Conservation (phyloP, 2,329 filamentous ascomycete genomes). For the Ploettnerulaceae sp. region DNA sequence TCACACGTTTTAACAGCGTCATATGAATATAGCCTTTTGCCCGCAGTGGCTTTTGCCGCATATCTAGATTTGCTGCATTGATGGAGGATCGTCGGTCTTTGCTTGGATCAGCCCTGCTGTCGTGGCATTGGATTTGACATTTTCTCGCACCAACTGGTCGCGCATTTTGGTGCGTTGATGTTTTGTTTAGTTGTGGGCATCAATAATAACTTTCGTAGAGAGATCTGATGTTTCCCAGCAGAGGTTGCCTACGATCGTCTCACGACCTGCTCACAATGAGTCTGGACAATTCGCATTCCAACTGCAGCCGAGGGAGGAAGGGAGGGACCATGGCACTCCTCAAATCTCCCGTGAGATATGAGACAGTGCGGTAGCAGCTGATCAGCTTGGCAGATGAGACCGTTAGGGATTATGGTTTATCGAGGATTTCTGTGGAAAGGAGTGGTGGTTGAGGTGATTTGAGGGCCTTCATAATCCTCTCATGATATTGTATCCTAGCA, state of each 20-base stretch:
- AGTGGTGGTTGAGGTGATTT: conserved; percentile 4
- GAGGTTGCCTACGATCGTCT: conserved; percentile 25
- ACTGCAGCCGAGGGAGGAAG: conserved; percentile 31
- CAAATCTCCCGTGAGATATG: conserved; percentile 20
- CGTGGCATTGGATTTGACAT: conserved; percentile 25
- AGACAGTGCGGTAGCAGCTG: conserved; percentile 28
- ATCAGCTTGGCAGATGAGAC: conserved; percentile 27
- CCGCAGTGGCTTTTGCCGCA: conserved; percentile 24
- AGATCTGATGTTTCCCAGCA: conserved; percentile 30
- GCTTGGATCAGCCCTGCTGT: conserved; percentile 25
- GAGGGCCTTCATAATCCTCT: conserved; percentile 18
- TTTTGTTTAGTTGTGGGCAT: conserved; percentile 29
- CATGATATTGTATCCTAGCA: conserved; percentile 29
- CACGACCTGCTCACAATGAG: conserved; percentile 24
- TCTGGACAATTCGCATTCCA: conserved; percentile 30
- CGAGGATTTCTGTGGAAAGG: conserved; percentile 20
- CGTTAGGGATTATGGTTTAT: conserved; percentile 21
- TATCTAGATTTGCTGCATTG: conserved; percentile 30
- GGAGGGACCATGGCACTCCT: conserved; percentile 31
- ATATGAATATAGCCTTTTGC: conserved; percentile 21
- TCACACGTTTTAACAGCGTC: conserved; percentile 26
- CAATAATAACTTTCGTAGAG: conserved; percentile 18
- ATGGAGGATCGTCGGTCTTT: conserved; percentile 26
- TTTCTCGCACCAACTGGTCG: conserved; percentile 17
- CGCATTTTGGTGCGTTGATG: conserved; percentile 28